Evolutionary conservation across 257 asterid species (phyloP), one percentile per base, ranked within the genome.

Genomic region (Ajuga chamaepitys): DNA sequence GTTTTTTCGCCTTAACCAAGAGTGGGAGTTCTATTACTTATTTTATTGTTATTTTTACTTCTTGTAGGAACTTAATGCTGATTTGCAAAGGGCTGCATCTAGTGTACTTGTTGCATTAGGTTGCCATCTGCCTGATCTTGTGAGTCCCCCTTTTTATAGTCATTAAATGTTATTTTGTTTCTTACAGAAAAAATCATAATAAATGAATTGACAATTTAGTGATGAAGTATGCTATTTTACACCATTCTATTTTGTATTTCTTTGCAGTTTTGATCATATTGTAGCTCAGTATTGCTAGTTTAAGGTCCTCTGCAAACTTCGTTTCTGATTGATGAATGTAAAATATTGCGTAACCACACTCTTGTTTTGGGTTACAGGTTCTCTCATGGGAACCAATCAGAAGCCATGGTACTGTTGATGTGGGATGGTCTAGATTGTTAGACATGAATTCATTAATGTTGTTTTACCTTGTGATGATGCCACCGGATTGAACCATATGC

Each of bases 31-130:
- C 37, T 30, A 30, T 30, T 30, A 30, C 37, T 30, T 30, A 30
- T 30, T 30, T n/a, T n/a, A n/a, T n/a, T n/a, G n/a, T 5, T 30
- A 5, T 30, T 30, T 8, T 51, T 21, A 56, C 72, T 58, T 75
- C 57, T 20, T 78, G 60, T 67, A 93, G 99, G 99, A 90, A 79
- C 81, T 90, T 48, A 82, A 86, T 61, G 88, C 96, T 64, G 97
- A 86, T 59, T 94, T 97, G 99, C 99, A 87, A 80, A 89, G 89
- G 81, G 96, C 99, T 80, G 99, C 97, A 13, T 87, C 90, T n/a
- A 78, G 91, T 66, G 92, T 94, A 53, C 96, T 94, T 62, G 97
- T 94, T 70, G 92, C 99, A 5, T 76, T 94, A 61, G 97, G 97
- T 79, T 86, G 82, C 58, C 99, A 94, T 76, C 70, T 89, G 64